phyloP scores from a whole-genome alignment of 192 early-diverging fungal genomes.

The Linnemannia schmuckeri region DNA sequence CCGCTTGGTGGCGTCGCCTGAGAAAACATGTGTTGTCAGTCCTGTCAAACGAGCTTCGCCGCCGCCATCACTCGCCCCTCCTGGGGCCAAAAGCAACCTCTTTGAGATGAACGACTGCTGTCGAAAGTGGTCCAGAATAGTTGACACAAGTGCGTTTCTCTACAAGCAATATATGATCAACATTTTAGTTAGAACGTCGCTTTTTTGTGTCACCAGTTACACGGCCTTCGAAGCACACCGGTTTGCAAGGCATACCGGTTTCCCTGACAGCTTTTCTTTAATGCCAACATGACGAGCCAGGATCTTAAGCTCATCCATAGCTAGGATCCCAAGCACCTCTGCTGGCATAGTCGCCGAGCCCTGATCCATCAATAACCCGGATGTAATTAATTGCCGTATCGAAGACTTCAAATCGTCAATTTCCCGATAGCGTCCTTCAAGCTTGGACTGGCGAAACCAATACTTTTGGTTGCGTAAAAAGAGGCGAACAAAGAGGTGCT shows the following conservation, averaged over 20 bases:
- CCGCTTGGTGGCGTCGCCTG: slow-evolving; percentile 37
- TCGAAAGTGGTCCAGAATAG: slow-evolving; percentile 46
- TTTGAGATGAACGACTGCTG: slow-evolving; percentile 48
- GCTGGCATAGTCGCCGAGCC: slow-evolving; percentile 16
- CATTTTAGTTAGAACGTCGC: neutral
- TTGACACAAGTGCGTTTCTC: slow-evolving; percentile 21
- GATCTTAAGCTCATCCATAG: slow-evolving; percentile 51
- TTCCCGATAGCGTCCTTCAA: slow-evolving; percentile 45
- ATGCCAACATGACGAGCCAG: slow-evolving; percentile 26
- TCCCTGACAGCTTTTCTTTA: slow-evolving; percentile 31
- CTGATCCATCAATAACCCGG: slow-evolving; percentile 43
- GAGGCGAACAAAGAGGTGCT: slow-evolving; percentile 58
- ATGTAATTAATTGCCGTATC: slow-evolving; percentile 29
- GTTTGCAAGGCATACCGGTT: slow-evolving; percentile 14
- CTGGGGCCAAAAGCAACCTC: slow-evolving; percentile 38
- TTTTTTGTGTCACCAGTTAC: neutral
- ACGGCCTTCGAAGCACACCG: too few relatives aligned
- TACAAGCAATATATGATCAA: neutral
- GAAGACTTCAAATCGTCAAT: slow-evolving; percentile 32
- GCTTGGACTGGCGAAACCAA: slow-evolving; percentile 47
- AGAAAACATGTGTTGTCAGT: slow-evolving; percentile 35
- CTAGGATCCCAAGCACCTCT: slow-evolving; percentile 34
- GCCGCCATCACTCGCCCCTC: slow-evolving; percentile 16
- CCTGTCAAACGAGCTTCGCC: slow-evolving; percentile 30
- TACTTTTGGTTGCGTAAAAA: slow-evolving; percentile 57